Conservation (phyloP, 306 rosid species). For the Mimosa pudica region DNA sequence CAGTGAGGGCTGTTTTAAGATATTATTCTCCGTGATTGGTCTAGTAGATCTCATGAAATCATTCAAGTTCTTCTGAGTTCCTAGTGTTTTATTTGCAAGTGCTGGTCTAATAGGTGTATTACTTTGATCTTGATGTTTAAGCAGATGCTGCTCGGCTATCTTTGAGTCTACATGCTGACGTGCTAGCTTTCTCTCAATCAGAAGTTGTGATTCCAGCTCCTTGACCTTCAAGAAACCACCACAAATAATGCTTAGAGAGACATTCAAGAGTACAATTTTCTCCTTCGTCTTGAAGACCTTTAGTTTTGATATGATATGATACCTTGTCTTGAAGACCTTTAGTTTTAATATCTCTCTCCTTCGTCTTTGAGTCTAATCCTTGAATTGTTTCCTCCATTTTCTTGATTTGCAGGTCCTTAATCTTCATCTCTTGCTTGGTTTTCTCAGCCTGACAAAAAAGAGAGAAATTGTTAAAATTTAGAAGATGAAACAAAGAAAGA, state of each 20-base stretch:
- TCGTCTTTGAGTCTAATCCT: constrained; percentile 77
- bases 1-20: constrained; percentile 44
- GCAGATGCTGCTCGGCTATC: constrained; percentile 81
- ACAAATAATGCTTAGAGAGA: constrained; percentile 31
- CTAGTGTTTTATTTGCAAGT: constrained; percentile 51
- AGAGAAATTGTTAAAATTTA: constrained; percentile 17
- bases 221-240: constrained; percentile 57
- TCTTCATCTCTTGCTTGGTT: constrained; percentile 70
- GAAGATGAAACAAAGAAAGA: background rate
- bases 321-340: constrained; percentile 88
- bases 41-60: constrained; percentile 44
- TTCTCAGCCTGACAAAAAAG: constrained; percentile 62
- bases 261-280: constrained; percentile 9
- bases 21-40: constrained; percentile 71
- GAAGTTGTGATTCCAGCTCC: constrained; percentile 90
- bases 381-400: constrained; percentile 90
- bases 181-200: constrained; percentile 92
- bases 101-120: constrained; percentile 48
- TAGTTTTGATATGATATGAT: constrained; percentile 59
- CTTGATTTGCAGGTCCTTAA: constrained; percentile 80
- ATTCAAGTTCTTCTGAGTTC: constrained; percentile 57
- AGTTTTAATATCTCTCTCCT: constrained; percentile 76
- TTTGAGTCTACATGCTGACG: constrained; percentile 94
- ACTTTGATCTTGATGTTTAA: constrained; percentile 53
- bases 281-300: constrained; percentile 83